A percentile compares a stretch with the other conserved stretches of the same genome.
Evolutionary conservation across 1,139 yeast genomes (phyloP).

Genomic region (Debaryomycetaceae sp.): DNA sequence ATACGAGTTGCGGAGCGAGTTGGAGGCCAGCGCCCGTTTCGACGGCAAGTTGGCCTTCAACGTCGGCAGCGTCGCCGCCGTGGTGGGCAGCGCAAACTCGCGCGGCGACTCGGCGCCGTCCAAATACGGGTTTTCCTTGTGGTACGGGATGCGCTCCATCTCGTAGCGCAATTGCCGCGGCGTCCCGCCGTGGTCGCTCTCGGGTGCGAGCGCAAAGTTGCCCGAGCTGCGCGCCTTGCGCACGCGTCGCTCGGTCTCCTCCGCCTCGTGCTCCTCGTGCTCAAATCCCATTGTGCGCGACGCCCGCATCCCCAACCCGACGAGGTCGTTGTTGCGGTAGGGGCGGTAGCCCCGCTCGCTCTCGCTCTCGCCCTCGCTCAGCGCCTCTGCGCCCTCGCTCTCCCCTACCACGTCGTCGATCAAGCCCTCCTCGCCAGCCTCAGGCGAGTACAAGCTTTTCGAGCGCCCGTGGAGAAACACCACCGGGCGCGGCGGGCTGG

Average conservation of each 20-base stretch:
- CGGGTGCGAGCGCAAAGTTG: slow-evolving; percentile 18
- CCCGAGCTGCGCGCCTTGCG: slow-evolving; percentile 37
- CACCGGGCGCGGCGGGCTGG: slow-evolving; percentile 6
- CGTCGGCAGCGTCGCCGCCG: slow-evolving; percentile 1
- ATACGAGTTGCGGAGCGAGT: slow-evolving; percentile 30
- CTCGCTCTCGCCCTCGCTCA: no score
- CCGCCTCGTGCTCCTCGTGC: background rate
- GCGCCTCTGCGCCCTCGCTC: no score
- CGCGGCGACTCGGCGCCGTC: no score
- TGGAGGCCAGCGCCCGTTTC: slow-evolving; percentile 21
- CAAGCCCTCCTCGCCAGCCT: no score
- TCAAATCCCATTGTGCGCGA: no score
- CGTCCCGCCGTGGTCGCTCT: background rate
- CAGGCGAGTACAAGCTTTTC: slow-evolving; percentile 6
- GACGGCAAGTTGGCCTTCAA: slow-evolving; percentile 36
- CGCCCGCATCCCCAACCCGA: no score
- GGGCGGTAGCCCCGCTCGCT: no score
- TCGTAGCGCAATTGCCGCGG: slow-evolving; percentile 15
- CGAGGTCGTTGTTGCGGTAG: no score
- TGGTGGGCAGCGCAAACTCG: slow-evolving; percentile 1
- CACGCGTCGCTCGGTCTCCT: slow-evolving; percentile 10
- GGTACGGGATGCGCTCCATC: slow-evolving; percentile 21
- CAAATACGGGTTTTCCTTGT: slow-evolving; percentile 25
- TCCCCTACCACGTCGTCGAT: no score
- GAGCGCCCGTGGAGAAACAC: slow-evolving; percentile 3